Conservation (phyloP, 306 rosid species). For the Casuarina glauca region DNA sequence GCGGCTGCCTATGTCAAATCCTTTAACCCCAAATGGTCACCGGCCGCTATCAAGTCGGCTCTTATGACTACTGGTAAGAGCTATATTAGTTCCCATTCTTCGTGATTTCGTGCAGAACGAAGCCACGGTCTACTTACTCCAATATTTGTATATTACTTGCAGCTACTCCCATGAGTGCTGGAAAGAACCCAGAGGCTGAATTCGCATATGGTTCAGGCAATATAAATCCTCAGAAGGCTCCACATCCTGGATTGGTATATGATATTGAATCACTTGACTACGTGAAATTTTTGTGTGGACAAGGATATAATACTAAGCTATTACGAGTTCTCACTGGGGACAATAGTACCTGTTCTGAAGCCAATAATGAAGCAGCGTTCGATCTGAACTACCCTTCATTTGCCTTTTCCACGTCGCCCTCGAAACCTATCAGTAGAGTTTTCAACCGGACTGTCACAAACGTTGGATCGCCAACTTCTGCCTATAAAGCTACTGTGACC, state of each 20-base stretch:
- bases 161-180: slow-evolving; percentile 35
- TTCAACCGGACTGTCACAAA: slow-evolving; percentile 7
- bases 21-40: slow-evolving; percentile 15
- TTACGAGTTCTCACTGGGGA: slow-evolving; percentile 11
- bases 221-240: slow-evolving; percentile 37
- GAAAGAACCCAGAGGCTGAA: slow-evolving; percentile 36
- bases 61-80: slow-evolving; percentile 13
- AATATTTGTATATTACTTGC: background rate
- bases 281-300: slow-evolving; percentile 38
- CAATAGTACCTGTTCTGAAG: background rate
- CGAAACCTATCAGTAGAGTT: background rate
- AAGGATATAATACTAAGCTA: slow-evolving; percentile 23
- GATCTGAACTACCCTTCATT: slow-evolving; percentile 59
- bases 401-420: slow-evolving; percentile 10
- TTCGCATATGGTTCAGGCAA: slow-evolving; percentile 51
- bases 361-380: background rate
- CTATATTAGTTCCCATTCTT: no score
- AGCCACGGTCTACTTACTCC: background rate
- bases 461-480: slow-evolving; percentile 8
- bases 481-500: slow-evolving; percentile 12
- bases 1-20: background rate
- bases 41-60: slow-evolving; percentile 14
- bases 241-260: slow-evolving; percentile 47
- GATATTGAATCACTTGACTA: slow-evolving; percentile 35
- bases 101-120: background rate